Evolutionary conservation across 768 basidiomycete species (phyloP), one percentile per base, ranked within the genome.

Genomic region (Phylloporus sp.): DNA sequence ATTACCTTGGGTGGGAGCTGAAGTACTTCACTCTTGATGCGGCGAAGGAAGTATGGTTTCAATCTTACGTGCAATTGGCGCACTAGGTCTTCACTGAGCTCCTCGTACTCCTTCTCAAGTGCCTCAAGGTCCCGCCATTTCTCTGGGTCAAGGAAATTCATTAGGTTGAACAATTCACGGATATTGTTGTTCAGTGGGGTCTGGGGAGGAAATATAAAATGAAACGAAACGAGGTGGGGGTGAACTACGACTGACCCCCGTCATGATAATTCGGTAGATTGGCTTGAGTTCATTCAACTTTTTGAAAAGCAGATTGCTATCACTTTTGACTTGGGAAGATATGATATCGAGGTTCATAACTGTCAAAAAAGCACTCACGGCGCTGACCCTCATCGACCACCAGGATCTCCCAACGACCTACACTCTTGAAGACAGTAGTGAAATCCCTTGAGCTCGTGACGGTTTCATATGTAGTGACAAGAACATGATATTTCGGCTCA

Each of bases 121-220:
- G 64, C 74, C 57, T 84, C 80, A 18, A 97, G 70, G 61, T 98
- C 81, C 6, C 68, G 62, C 90, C 90, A 90, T 51, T 86, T 72
- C 11, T 67, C 54, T 6, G 86, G 80, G 61, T 93, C 90, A 15
- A 98, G 77, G 71, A 98, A 98, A 63, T 92, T 90, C 83, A 99
- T 92, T 34, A 99, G 75, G 64, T 94, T 98, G 74, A 98, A 95
- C 21, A 99, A 68, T 67, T 99, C 96, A 38, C 90, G 78, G 20
- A 99, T 86, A 61, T 97, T 98, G 71, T 98, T 98, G 67, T 98
- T 98, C 48, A 98, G 66, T 0, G 95, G 95, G 1, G 96, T 98
- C 78, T 91, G 48, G 17, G n/a, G 29, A 31, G 31, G 33, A 31
- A 27, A 18, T 17, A 18, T 48, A 36, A 9, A 39, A 43, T 6